Percentiles rank a stretch among this genome's conserved stretches.
Evolutionary conservation across 768 basidiomycete genomes (phyloP).

Genomic region (Panus rudis): DNA sequence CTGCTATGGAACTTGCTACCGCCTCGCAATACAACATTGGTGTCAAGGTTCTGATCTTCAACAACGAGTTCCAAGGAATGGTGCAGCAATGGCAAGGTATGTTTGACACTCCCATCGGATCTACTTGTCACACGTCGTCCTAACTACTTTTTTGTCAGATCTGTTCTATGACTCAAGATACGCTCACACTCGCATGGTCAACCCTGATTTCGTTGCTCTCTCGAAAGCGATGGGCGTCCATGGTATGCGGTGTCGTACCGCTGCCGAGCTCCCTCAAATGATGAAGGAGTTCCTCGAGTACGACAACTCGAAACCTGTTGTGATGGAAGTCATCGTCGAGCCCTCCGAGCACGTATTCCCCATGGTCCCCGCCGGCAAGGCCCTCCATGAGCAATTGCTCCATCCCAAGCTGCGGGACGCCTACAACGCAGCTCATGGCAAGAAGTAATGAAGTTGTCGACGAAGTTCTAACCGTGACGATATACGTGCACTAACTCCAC

Average conservation of each 20-base stretch:
- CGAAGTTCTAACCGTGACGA: too few relatives aligned
- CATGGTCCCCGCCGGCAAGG: conserved; percentile 92
- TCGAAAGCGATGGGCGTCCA: conserved; percentile 90
- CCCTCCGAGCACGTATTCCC: conserved; percentile 85
- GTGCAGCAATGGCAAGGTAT: conserved; percentile 97
- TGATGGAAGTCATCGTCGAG: conserved; percentile 88
- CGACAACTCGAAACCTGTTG: conserved; percentile 75
- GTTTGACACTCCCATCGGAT: conserved; percentile 10
- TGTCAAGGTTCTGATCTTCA: conserved; percentile 87
- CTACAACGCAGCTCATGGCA: conserved; percentile 16
- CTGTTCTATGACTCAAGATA: conserved; percentile 97
- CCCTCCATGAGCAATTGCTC: conserved; percentile 85
- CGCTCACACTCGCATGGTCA: conserved; percentile 92
- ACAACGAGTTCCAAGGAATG: conserved; percentile 99
- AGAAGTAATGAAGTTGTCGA: conserved; percentile 6
- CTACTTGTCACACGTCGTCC: background rate
- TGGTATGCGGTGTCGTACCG: conserved; percentile 66
- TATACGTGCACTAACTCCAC: too few relatives aligned
- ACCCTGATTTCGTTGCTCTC: conserved; percentile 90
- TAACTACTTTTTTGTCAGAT: conserved; percentile 36
- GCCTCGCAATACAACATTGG: conserved; percentile 89
- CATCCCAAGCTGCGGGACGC: conserved; percentile 33
- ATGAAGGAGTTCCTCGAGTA: conserved; percentile 99
- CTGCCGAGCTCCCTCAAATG: conserved; percentile 79
- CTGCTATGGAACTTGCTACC: conserved; percentile 97